Evolutionary conservation across 257 asterid genomes (phyloP).

Genomic region (Eustoma russellianum): DNA sequence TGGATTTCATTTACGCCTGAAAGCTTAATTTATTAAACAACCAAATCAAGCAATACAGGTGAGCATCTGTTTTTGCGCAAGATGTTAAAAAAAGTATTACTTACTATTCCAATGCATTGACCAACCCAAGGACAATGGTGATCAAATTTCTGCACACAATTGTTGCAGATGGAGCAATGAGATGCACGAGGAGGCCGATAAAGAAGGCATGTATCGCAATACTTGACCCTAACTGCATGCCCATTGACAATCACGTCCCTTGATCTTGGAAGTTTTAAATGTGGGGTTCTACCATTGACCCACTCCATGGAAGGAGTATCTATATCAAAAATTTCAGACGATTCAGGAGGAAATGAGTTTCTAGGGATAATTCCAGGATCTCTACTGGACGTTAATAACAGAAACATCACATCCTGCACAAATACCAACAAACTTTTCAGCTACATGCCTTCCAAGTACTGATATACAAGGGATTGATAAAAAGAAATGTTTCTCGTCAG

Average conservation of each 20-base stretch:
- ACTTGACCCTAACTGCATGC: slow-evolving; percentile 62
- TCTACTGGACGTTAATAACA: slow-evolving; percentile 63
- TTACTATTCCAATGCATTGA: slow-evolving; percentile 86
- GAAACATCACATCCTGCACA: slow-evolving; percentile 62
- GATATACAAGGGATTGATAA: no score
- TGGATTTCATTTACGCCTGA: no score
- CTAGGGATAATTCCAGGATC: slow-evolving; percentile 87
- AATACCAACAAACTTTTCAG: slow-evolving; percentile 7
- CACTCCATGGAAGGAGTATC: slow-evolving; percentile 81
- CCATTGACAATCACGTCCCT: slow-evolving; percentile 71
- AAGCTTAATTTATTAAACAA: no score
- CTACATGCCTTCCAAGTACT: background rate
- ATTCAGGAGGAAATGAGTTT: slow-evolving; percentile 56
- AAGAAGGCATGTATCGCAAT: slow-evolving; percentile 77
- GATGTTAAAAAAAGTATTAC: slow-evolving; percentile 18
- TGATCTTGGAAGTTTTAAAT: slow-evolving; percentile 57
- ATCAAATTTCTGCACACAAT: slow-evolving; percentile 84
- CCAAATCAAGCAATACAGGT: background rate
- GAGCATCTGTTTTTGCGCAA: background rate
- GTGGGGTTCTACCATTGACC: slow-evolving; percentile 74
- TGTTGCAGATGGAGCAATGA: slow-evolving; percentile 94
- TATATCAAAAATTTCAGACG: slow-evolving; percentile 33
- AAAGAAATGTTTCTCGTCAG: no score
- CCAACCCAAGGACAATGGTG: slow-evolving; percentile 98
- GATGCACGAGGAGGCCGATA: slow-evolving; percentile 96